Base-by-base conservation (phyloP, 768 basidiomycete genomes). In the Lyophyllum semitale region DNA sequence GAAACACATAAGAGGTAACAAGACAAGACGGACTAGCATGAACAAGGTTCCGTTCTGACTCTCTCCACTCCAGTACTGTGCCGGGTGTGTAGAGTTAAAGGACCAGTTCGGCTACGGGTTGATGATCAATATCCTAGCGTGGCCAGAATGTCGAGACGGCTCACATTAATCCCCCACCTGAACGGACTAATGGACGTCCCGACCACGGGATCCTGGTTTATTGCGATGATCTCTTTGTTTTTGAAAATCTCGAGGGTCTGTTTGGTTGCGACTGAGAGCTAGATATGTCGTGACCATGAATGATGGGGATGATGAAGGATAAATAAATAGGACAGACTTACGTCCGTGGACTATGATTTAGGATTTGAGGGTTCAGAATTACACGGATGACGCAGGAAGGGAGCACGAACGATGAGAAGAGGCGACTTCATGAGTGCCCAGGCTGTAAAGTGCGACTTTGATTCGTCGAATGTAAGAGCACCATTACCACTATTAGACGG, bases 381-480 rank as follows among this genome's bases (percentile, higher is more conserved):
- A 8, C 30, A 50, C 38, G 20, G 20, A 18, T 42, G 42, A 29
- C 47, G 12, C 11, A 33, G 51, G 49, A 23, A 32, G 38, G 4
- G 44, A 48, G 11, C 15, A 65, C 68, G 35, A 25, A 77, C 74
- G 35, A 60, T 57, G 55, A 88, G 65, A 26, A 89, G 76, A 1
- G 87, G 86, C 0, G 72, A 73, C 62, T 87, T 88, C 82, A 86
- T 81, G 42, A 89, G 65, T 15, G 86, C 85, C 87, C 87, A 89
- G 5, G 84, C 84, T 0, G 85, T 87, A 64, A 87, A 88, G 64
- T 89, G 87, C 0, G 85, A 80, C 69, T 88, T 87, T 4, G 79
- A 65, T 66, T 89, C 87, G 2, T 88, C 85, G 63, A 73, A 81
- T 0, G 83, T 78, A 20, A 88, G 66, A 18, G 77, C 76, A 3